Evolutionary conservation across 805 yeast species (phyloP), one percentile per base, ranked within the genome.

Genomic region (Sungouiella thailandica): DNA sequence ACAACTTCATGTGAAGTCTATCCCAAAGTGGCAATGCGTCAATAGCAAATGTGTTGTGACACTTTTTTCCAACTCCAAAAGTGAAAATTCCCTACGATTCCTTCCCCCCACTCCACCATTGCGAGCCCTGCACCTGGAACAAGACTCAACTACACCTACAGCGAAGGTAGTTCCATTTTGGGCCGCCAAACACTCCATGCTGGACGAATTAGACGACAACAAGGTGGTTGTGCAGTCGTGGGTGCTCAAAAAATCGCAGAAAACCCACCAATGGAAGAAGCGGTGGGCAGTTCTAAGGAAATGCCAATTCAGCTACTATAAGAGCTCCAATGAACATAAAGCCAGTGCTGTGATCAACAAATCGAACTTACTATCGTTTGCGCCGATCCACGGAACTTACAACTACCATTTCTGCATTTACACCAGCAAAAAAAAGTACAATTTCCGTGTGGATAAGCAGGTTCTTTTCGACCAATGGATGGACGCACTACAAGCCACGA

Each of bases 281-380:
- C 44, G 49, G 20, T 67, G 72, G 72, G 60, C 58, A 25, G 66
- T 61, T 4, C 47, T 67, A 4, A 43, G 72, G 20, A 43, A 47
- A n/a, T 49, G 59, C 28, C 71, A 64, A 39, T 46, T 66, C 13
- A 48, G 63, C 7, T 64, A 60, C 46, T 67, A 67, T 43, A 62
- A 62, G 32, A 65, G 63, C 37, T 40, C 58, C 5, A 40, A 45
- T 17, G 72, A 67, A 40, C 56, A 62, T 44, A 61, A 60, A 32
- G 65, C 71, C 0, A 39, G 50, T 15, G 50, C 42, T 29, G 68
- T 67, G 10, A 44, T 62, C 7, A 49, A 37, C 53, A 49, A 40
- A 17, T 45, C 22, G 24, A 43, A 41, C 41, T 48, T 41, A 7
- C 42, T 43, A 6, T 38, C 57, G n/a, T 44, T 40, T 31, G 46